A percentile compares a stretch with the other conserved stretches of the same genome.
Evolutionary conservation across 2,329 filamentous ascomycete species (phyloP).

Genomic region (Thielaviopsis populi): DNA sequence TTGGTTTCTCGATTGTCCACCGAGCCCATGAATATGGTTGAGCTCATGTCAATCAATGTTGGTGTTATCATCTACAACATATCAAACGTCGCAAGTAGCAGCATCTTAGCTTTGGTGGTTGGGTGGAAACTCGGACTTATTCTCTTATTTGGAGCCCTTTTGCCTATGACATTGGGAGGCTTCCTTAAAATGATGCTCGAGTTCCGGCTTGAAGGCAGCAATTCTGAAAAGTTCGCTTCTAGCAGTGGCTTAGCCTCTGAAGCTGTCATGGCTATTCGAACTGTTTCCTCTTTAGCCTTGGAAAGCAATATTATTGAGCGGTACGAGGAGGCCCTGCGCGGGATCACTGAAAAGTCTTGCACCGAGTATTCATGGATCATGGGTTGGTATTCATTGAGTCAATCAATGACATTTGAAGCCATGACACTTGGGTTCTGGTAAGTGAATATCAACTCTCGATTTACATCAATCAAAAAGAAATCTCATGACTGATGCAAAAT

Average conservation of each 20-base stretch:
- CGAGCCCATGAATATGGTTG: slow-evolving; percentile 34
- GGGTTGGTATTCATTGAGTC: slow-evolving; percentile 29
- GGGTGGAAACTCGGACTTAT: slow-evolving; percentile 38
- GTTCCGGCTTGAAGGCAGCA: slow-evolving; percentile 31
- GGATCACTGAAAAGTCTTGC: slow-evolving; percentile 23
- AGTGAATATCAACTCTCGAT: slow-evolving; percentile 5
- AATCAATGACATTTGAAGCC: slow-evolving; percentile 27
- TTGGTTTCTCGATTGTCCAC: slow-evolving; percentile 26
- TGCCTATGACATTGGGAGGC: slow-evolving; percentile 31
- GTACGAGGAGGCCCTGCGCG: slow-evolving; percentile 24
- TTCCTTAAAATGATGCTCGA: slow-evolving; percentile 36
- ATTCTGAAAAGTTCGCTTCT: slow-evolving; percentile 29
- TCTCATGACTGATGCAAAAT: neutral
- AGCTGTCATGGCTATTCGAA: slow-evolving; percentile 34
- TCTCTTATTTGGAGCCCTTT: slow-evolving; percentile 31
- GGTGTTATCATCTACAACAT: slow-evolving; percentile 32
- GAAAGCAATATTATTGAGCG: slow-evolving; percentile 29
- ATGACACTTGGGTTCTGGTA: slow-evolving; percentile 29
- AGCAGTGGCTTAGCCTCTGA: slow-evolving; percentile 37
- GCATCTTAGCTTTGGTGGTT: slow-evolving; percentile 30
- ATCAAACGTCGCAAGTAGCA: slow-evolving; percentile 32
- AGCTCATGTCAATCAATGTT: slow-evolving; percentile 35
- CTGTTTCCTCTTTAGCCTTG: slow-evolving; percentile 33
- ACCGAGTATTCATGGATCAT: slow-evolving; percentile 26
- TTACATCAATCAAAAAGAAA: neutral